Evolutionary conservation across 208 protist species (phyloP), one percentile per base, ranked within the genome.

Genomic region (Leishmania aethiopica): DNA sequence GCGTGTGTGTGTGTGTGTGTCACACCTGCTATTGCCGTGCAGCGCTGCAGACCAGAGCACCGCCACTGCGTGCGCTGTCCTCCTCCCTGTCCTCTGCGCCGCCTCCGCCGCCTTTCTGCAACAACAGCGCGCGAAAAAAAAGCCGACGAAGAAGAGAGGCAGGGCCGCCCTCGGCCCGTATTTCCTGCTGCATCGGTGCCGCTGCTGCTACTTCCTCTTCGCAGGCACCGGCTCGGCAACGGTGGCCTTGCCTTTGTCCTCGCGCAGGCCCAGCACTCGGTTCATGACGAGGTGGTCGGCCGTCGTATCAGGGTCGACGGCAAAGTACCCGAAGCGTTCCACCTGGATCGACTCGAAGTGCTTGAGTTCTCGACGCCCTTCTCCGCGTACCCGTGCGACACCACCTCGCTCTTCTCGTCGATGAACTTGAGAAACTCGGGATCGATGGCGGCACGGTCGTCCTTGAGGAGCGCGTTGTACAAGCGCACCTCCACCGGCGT

Each of bases 281-380:
- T 98, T 98, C 92, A 98, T 96, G 32, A 97, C 93, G 45, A 97
- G 77, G 59, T 92, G 87, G 60, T 77, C 86, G 2, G 82, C 76
- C 53, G 28, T 85, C 42, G 91, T 96, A 84, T 98, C 94, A 28
- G 89, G 83, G 85, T 98, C 96, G 19, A 98, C 89, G 17, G 94
- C 92, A 77, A 97, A 98, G 90, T 98, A 98, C 42, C 95, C 96
- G 81, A 98, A 96, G 47, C 96, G 93, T 84, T 98, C 96, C 32
- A 91, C 94, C 88, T 98, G 96, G 40, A 98, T 87, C 7, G 93
- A 96, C 78, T 95, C 90, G 82, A 94, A 95, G 17, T 83, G 75
- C 69, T 91, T 91, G 35, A 93, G 1, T 51, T 49, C 57, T 79
- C 81, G 42, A 97, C 80, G 42, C 76, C 77, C 66, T 83, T 84